These are phyloP conservation scores for Phytophthora hybrid DNA, from an alignment of 352 stramenopile genomes.

Conservation along the genomic window DNA sequence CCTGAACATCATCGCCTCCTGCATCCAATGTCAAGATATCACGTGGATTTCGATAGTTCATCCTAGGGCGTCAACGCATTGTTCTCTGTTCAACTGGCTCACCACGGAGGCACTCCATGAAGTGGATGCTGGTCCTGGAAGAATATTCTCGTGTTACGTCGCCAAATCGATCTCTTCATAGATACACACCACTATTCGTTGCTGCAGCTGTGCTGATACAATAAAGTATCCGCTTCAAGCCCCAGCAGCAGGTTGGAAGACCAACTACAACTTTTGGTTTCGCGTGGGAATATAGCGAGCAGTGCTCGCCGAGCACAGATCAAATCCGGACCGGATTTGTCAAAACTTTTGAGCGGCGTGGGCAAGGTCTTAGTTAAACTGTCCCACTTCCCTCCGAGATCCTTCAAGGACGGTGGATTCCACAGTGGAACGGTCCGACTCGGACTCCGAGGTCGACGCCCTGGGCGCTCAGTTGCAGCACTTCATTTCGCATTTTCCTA, in stretches of 20 bases:
- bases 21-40: not conserved
- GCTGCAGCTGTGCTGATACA: not conserved
- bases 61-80: not conserved
- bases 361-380: no score
- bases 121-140: not conserved
- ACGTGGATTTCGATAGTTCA: not conserved
- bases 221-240: slow-evolving; percentile 16
- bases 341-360: no score
- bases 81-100: not conserved
- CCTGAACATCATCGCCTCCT: not conserved
- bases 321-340: no score
- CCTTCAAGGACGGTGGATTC: no score
- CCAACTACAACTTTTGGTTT: slow-evolving; percentile 10
- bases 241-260: slow-evolving; percentile 4
- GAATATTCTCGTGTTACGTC: not conserved
- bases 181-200: not conserved
- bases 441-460: no score
- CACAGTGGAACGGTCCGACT: no score
- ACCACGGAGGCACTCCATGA: not conserved
- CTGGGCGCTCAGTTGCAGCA: not conserved
- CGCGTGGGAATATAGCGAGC: not conserved
- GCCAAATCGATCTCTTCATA: no score
- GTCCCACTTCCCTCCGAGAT: no score
- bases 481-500: not conserved
- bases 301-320: no score